Base-by-base conservation (phyloP, 257 asterid species). In the Jacaranda mimosifolia region DNA sequence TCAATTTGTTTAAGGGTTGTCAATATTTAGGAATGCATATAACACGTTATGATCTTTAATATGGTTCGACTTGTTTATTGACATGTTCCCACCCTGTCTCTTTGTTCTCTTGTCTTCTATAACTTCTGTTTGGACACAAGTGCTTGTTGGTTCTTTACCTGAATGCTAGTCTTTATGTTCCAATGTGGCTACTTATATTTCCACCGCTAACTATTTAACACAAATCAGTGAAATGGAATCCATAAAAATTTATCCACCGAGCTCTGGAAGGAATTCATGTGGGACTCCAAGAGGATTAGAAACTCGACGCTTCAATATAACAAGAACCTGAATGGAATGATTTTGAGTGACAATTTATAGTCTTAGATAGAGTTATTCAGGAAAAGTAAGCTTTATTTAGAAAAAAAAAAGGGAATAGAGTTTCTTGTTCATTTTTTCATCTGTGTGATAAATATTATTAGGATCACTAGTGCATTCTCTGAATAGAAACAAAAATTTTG, bases 111-210 rank as follows among this genome's bases (percentile, higher is more conserved):
- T 26, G 32, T 26, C 32, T 0, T 26, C 32, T 26, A 26, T 26
- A 26, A 26, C 14, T 14, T 51, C 18, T 76, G 14, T 55, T 58
- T 57, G 51, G 35, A 35, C 53, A n/a, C 14, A 26, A 26, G 45
- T 49, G 53, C 73, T 3, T 75, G 7, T 75, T 73, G 46, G 36
- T 70, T 60, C 77, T 59, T 48, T 59, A 39, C 71, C 46, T 26
- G 40, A 68, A 38, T 62, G 73, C 63, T 9, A 69, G 49, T 39
- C 65, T 45, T 43, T 49, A 11, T 68, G 45, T 17, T 6, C 55
- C 45, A 57, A 57, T 3, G 7, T 58, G 58, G 56, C 43, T 3
- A 56, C 21, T n/a, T 17, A 58, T 58, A 0, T 36, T 36, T 39
- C 32, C 32, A 6, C 32, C 5, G 63, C 63, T 17, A 1, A 6